Base-by-base conservation (phyloP, 2,329 filamentous ascomycete species). In the Arthrinium phaeospermum region DNA sequence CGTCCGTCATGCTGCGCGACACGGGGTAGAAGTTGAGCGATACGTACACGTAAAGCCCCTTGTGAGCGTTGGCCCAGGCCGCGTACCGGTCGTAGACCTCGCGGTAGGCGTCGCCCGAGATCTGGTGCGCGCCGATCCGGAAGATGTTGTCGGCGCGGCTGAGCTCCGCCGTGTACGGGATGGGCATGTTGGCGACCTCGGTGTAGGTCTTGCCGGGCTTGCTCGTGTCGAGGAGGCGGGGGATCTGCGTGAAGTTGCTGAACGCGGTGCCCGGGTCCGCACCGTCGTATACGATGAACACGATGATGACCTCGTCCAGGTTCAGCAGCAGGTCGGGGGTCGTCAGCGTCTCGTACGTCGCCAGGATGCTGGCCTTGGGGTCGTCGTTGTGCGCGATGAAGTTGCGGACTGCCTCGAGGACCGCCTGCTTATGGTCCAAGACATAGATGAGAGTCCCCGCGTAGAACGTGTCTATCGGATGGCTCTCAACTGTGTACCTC, bases 251-350 rank as follows among this genome's bases (percentile, higher is more conserved):
- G 73, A 82, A 81, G 70, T 81, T 81, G 12, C 70, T 67, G 71
- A 82, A 82, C 2, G 79, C 77, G 53, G 76, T 37, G 0, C 80
- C 80, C 2, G 80, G 71, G 49, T 82, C 77, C 6, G 77, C 74
- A 0, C 80, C 80, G 51, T 82, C 80, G 49, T 82, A 82, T 41
- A 82, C 80, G n/a, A 81, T 73, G 72, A 81, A 81, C 77, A 81
- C 73, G 57, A 81, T 72, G 61, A 79, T 79, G 3, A 75, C 75
- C 73, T 82, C 77, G 57, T 81, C 79, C 13, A 81, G 75, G 67
- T 79, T 78, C 4, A 81, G 74, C 24, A 74, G 72, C 51, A 78
- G n/a, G 64, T 78, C 75, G 1, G 77, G 79, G 0, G 78, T 80
- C 1, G 72, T 70, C 3, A 81, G 61, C 69, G 79, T 80, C 71